Conservation (phyloP, 2,329 filamentous ascomycete genomes). For the Chrysoporthe deuterocubensis region DNA sequence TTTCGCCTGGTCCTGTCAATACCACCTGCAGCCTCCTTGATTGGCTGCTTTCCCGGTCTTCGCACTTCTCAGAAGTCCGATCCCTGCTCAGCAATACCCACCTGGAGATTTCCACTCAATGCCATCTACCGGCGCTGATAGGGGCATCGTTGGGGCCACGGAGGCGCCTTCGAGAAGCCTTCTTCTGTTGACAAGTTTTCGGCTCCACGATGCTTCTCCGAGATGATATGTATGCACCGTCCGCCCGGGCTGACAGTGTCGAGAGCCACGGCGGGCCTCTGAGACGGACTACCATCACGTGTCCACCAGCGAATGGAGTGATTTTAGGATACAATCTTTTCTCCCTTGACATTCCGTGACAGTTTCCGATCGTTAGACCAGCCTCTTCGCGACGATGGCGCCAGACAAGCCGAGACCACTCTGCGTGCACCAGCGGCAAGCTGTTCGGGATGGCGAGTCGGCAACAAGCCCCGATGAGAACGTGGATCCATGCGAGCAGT, state of each 20-base stretch:
- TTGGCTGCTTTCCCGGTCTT: conserved; percentile 17
- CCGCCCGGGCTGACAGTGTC: not conserved
- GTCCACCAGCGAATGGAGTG: not conserved
- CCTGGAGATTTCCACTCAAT: not conserved
- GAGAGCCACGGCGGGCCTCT: not conserved
- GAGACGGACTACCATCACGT: not conserved
- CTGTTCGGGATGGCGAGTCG: conserved; percentile 7
- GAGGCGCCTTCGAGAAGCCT: not conserved
- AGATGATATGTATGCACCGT: conserved; percentile 2
- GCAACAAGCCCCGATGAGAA: not conserved
- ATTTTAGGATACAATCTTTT: not conserved
- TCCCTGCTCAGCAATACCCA: conserved; percentile 5
- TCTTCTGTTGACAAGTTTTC: not conserved
- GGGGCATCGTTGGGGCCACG: not conserved
- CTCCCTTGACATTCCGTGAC: not conserved
- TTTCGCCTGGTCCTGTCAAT: conserved; percentile 19
- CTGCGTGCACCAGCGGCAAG: conserved; percentile 17
- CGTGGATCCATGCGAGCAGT: conserved; percentile 9
- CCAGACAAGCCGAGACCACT: conserved; percentile 12
- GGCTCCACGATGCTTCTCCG: not conserved
- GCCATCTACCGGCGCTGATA: not conserved
- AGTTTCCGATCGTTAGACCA: too few species aligned
- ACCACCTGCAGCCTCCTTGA: not conserved
- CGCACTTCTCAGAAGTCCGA: conserved; percentile 18
- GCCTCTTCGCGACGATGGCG: not conserved